Conservation (phyloP, 1,139 yeast species). For the Geotrichum restrictum region DNA sequence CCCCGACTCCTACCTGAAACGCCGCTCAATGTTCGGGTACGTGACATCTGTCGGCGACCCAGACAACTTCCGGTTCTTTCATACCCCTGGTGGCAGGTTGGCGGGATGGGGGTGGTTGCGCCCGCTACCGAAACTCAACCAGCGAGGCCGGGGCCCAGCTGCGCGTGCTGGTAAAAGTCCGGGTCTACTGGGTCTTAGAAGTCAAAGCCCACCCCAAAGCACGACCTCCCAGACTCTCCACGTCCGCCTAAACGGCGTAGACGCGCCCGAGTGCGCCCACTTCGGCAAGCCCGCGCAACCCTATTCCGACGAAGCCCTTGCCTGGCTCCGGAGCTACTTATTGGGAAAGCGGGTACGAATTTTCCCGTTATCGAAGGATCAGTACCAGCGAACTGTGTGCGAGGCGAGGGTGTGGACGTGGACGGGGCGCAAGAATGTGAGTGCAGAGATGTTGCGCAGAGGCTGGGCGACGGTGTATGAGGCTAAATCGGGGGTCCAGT, state of each 20-base stretch:
- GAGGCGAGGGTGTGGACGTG: slow-evolving; percentile 71
- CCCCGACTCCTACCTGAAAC: slow-evolving; percentile 37
- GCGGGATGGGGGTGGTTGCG: slow-evolving; percentile 96
- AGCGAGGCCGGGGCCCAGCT: slow-evolving; percentile 38
- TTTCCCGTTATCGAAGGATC: slow-evolving; percentile 78
- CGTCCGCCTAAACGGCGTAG: slow-evolving; percentile 88
- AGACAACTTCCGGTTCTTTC: slow-evolving; percentile 87
- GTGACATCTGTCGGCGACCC: slow-evolving; percentile 97
- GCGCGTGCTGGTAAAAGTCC: no score
- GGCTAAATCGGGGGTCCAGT: slow-evolving; percentile 75
- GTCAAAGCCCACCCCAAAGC: no score
- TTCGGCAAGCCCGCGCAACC: slow-evolving; percentile 95
- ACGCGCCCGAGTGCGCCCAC: slow-evolving; percentile 95
- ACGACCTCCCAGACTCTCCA: slow-evolving; percentile 39
- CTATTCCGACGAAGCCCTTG: slow-evolving; percentile 74
- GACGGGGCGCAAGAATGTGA: slow-evolving; percentile 72
- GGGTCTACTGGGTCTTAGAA: no score
- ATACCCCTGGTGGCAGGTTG: slow-evolving; percentile 84
- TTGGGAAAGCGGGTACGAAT: slow-evolving; percentile 65
- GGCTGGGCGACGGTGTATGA: slow-evolving; percentile 91
- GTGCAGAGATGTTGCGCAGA: slow-evolving; percentile 75
- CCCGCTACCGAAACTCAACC: slow-evolving; percentile 45
- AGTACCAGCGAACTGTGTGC: slow-evolving; percentile 84
- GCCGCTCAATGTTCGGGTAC: slow-evolving; percentile 59
- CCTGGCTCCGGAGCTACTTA: slow-evolving; percentile 65